Percentiles rank a stretch among this genome's conserved stretches.
These are phyloP conservation scores for Boeremia lycopersici DNA, from an alignment of 2,329 filamentous ascomycete genomes.

Conservation along the genomic window DNA sequence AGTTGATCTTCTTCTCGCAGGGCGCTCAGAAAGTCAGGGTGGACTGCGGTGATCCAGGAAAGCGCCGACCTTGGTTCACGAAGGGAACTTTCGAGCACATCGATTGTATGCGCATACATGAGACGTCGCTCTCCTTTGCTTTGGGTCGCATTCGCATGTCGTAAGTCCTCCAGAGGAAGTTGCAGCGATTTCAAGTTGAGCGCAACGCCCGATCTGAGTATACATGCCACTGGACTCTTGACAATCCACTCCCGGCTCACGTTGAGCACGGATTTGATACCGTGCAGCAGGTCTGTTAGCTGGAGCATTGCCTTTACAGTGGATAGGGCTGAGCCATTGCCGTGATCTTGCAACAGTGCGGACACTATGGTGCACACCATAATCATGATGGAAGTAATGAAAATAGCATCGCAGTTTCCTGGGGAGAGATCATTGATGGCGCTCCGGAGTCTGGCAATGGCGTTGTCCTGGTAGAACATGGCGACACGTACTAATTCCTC, in stretches of 20 bases:
- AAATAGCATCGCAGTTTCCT: slow-evolving; percentile 2
- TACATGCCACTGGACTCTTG: too few relatives aligned
- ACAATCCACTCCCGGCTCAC: too few relatives aligned
- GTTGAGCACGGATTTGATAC: too few relatives aligned
- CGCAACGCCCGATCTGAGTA: too few relatives aligned
- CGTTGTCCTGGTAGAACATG: too few relatives aligned
- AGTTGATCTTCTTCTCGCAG: neutral
- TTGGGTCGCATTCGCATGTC: too few relatives aligned
- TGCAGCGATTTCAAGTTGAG: too few relatives aligned
- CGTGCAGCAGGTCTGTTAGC: too few relatives aligned
- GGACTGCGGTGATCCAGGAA: neutral
- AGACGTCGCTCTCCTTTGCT: neutral
- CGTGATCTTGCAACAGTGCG: neutral
- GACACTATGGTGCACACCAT: slow-evolving; percentile 8
- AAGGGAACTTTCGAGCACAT: neutral
- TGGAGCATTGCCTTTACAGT: neutral
- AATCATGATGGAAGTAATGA: neutral
- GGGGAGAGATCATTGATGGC: neutral
- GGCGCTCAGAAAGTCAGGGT: slow-evolving; percentile 7
- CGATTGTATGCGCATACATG: neutral
- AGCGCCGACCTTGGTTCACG: neutral
- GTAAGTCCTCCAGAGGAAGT: too few relatives aligned
- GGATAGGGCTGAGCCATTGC: neutral
- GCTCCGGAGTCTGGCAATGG: neutral
- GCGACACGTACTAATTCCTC: too few relatives aligned